phyloP scores from a whole-genome alignment of 306 rosid species.

The Vicia villosa region DNA sequence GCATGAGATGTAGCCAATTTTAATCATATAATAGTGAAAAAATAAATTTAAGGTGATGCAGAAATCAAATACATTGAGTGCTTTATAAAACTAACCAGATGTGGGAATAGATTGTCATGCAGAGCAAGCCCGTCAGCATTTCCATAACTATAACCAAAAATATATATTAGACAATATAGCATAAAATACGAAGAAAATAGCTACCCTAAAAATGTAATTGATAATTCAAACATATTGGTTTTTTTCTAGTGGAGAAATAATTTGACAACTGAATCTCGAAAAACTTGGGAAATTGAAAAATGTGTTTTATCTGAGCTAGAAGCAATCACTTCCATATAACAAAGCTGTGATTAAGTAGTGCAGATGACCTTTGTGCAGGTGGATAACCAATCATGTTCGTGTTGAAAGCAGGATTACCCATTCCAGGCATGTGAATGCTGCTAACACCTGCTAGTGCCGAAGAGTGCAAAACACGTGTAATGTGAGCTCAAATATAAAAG shows the following conservation, averaged over 20 bases:
- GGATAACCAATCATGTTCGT: conserved; percentile 97
- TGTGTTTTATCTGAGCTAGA: conserved; percentile 52
- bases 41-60: not conserved
- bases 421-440: conserved; percentile 98
- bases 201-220: conserved; percentile 23
- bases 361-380: conserved; percentile 99
- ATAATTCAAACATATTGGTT: conserved; percentile 39
- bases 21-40: not conserved
- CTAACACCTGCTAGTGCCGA: conserved; percentile 99
- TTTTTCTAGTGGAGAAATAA: conserved; percentile 20
- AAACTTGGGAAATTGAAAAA: conserved; percentile 24
- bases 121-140: conserved; percentile 49
- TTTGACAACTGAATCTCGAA: conserved; percentile 40
- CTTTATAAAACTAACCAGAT: conserved; percentile 54
- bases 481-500: conserved; percentile 84
- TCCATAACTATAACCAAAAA: conserved; percentile 51
- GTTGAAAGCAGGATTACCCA: conserved; percentile 96
- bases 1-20: conserved; percentile 29
- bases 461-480: conserved; percentile 97
- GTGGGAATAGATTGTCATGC: conserved; percentile 48
- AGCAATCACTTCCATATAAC: conserved; percentile 57
- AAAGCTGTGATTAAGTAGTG: conserved; percentile 92
- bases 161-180: conserved; percentile 32
- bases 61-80: conserved; percentile 7
- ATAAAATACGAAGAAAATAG: conserved; percentile 25